Evolutionary conservation across 2,329 filamentous ascomycete species (phyloP), one percentile per base, ranked within the genome.

Genomic region (Cytospora mali): DNA sequence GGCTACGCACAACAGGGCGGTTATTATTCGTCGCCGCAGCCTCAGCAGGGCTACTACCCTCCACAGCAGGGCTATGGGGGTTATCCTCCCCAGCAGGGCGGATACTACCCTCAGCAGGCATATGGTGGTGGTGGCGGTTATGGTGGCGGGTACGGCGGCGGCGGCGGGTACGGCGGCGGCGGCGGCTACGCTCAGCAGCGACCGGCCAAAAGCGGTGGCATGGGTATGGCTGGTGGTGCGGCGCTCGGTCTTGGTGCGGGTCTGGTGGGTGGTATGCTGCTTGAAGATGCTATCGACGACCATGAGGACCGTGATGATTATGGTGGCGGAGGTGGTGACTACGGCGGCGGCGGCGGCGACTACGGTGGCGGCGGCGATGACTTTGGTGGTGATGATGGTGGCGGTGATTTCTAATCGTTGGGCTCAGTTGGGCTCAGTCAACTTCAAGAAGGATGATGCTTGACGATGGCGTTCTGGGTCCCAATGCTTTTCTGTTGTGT

Each of bases 171-270:
- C 57, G 73, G 72, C 13, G 71, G 72, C 29, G 69, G 69, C 35
- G 74, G 73, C 27, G 65, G 68, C 54, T 71, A 74, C 64, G 80
- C 77, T 64, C 80, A 79, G 69, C 68, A 74, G 53, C 77, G 79
- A 31, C 78, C 80, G 5, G 82, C 82, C 2, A 79, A 68, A 65
- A 67, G 67, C 61, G 68, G 68, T 2, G 70, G 70, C 53, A 76
- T 94, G 77, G 91, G 91, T n/a, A 81, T 84, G 64, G 85, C 82
- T 1, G 92, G 91, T 54, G 92, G 88, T 57, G 86, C 88, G 10
- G 91, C 91, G 25, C 78, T 96, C 50, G 93, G 93, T 77, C 75
- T 91, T 4, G 93, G 92, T 68, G 93, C 89, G 66, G 93, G 93
- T 74, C 71, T 97, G 72, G 70, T 97, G 1, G 93, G 92, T 69